These are phyloP conservation scores for Suillus luteus DNA, from an alignment of 768 basidiomycete species.

Conservation along the genomic window DNA sequence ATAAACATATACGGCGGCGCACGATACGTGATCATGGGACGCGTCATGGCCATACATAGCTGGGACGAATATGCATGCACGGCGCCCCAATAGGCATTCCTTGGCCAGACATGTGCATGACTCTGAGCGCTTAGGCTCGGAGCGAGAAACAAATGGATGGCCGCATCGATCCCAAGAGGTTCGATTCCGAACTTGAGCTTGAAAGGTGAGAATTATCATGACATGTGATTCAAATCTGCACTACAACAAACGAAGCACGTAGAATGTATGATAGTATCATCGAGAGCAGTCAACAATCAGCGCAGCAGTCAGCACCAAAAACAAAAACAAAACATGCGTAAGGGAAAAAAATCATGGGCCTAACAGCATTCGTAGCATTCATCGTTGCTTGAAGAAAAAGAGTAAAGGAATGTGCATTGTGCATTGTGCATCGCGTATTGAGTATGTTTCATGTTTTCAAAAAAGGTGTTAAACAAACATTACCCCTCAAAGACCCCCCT, in stretches of 20 bases:
- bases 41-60: not conserved
- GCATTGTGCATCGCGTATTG: constrained; percentile 5
- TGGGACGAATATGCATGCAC: not conserved
- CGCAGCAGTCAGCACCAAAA: not conserved
- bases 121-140: not conserved
- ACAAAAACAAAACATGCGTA: not conserved
- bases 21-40: not conserved
- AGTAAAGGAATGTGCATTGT: constrained; percentile 1
- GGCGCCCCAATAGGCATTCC: not conserved
- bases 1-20: not conserved
- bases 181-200: too few relatives aligned
- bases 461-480: too few relatives aligned
- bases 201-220: not conserved
- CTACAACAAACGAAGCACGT: constrained; percentile 1
- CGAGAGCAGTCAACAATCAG: not conserved
- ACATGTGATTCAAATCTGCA: constrained; percentile 7
- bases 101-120: not conserved
- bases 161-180: not conserved
- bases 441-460: not conserved
- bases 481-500: not conserved
- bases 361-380: constrained; percentile 10
- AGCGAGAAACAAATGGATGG: not conserved
- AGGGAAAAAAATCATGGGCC: constrained; percentile 1
- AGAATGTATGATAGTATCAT: constrained; percentile 4
- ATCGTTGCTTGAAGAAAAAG: constrained; percentile 7